phyloP scores from a whole-genome alignment of 23 red algal genomes.

The Gracilaria vermiculophylla region DNA sequence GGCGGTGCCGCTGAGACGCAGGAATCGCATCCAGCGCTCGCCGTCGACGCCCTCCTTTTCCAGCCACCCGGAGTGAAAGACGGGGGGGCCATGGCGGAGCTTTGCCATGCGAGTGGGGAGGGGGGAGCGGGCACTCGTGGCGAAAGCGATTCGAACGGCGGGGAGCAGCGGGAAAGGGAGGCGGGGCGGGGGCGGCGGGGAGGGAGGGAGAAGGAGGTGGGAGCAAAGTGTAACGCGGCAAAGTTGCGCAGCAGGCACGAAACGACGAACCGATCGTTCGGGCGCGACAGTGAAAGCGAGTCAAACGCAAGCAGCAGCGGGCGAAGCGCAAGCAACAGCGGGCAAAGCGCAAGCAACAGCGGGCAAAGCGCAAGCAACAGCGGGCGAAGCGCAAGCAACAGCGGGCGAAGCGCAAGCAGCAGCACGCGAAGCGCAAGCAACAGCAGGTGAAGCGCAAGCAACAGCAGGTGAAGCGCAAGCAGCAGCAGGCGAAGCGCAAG shows the following conservation, averaged over 20 bases:
- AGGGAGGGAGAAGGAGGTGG: neutral
- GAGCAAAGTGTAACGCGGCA: neutral
- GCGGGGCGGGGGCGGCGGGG: neutral
- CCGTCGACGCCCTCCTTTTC: conserved; percentile 69
- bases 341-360: neutral
- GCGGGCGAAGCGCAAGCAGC: too few relatives aligned
- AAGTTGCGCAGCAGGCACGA: too few relatives aligned
- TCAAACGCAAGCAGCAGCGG: neutral
- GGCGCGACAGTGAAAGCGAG: neutral
- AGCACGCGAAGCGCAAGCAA: too few relatives aligned
- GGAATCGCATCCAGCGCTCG: conserved; percentile 49
- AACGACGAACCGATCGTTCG: neutral
- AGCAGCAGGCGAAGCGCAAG: too few relatives aligned
- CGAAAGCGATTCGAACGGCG: neutral
- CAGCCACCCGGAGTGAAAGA: conserved; percentile 79
- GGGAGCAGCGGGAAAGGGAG: neutral
- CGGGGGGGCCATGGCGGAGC: conserved; percentile 68
- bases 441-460: too few relatives aligned
- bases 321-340: neutral
- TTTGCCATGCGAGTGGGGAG: conserved; percentile 5
- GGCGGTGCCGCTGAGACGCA: conserved; percentile 75
- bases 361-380: too few relatives aligned
- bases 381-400: too few relatives aligned
- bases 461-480: too few relatives aligned
- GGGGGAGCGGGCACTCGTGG: neutral